phyloP scores from a whole-genome alignment of 371 early-diverging fungal genomes.

The Nematocida ausubeli region DNA sequence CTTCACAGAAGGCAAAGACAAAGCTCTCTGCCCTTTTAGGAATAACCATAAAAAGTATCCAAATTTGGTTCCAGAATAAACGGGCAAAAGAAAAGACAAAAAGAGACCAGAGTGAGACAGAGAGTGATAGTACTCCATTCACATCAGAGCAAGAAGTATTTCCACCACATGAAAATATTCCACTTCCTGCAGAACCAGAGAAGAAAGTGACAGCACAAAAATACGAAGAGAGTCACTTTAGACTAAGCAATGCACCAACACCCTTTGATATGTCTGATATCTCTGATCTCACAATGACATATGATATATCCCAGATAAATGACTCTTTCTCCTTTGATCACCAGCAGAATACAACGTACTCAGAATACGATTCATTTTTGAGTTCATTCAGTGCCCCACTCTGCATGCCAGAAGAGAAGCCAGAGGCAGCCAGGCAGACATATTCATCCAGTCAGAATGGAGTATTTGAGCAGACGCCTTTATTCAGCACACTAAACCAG shows the following conservation, averaged over 20 bases:
- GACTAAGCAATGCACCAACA: neutral
- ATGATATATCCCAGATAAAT: conserved; percentile 5
- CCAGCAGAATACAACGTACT: neutral
- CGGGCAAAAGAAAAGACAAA: conserved; percentile 61
- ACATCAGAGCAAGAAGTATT: neutral
- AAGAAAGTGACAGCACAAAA: neutral
- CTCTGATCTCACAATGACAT: conserved; percentile 9
- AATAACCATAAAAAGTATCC: conserved; percentile 57
- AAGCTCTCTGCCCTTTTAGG: conserved; percentile 33
- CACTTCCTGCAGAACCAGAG: neutral
- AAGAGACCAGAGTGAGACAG: conserved; percentile 36
- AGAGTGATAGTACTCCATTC: conserved; percentile 9
- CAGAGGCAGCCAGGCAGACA: neutral
- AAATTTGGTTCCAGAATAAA: conserved; percentile 68
- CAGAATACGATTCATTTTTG: conserved; percentile 26
- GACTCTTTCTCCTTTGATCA: conserved; percentile 7
- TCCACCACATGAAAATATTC: neutral
- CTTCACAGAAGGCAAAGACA: conserved; percentile 55
- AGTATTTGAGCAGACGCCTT: neutral
- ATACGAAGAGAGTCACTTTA: neutral
- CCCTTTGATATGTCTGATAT: neutral
- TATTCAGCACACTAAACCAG: neutral
- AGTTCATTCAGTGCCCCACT: neutral
- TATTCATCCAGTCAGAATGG: neutral
- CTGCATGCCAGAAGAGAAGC: neutral